Conservation (phyloP, 2,329 filamentous ascomycete genomes). For the Fusarium piperis region DNA sequence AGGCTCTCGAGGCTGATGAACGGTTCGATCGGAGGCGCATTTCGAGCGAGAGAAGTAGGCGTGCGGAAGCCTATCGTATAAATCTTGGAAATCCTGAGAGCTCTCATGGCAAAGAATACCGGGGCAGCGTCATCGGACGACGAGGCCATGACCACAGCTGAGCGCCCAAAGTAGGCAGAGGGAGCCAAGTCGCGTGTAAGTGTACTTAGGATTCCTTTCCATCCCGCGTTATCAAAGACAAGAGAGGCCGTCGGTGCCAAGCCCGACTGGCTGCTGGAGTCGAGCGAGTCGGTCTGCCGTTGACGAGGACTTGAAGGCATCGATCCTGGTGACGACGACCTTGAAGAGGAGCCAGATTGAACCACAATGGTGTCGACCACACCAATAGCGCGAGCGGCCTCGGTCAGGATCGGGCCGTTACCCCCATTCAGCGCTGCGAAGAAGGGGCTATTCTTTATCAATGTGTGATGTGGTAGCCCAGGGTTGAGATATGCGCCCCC, state of each 20-base stretch:
- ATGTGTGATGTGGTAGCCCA: constrained; percentile 68
- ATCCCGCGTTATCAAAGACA: constrained; percentile 83
- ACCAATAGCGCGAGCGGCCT: constrained; percentile 81
- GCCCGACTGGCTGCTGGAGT: constrained; percentile 43
- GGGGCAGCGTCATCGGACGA: constrained; percentile 80
- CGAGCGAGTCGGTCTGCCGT: constrained; percentile 43
- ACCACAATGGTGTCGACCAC: constrained; percentile 85
- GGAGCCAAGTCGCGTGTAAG: constrained; percentile 84
- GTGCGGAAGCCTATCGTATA: constrained; percentile 86
- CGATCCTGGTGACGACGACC: constrained; percentile 58
- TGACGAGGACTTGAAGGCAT: constrained; percentile 59
- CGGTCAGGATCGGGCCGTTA: constrained; percentile 69
- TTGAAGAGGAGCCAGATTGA: constrained; percentile 54
- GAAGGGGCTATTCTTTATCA: constrained; percentile 66
- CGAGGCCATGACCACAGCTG: constrained; percentile 79
- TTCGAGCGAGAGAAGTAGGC: constrained; percentile 67
- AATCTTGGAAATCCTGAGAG: constrained; percentile 79
- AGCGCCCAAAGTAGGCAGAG: constrained; percentile 79
- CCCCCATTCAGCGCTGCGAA: constrained; percentile 62
- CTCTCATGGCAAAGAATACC: constrained; percentile 80
- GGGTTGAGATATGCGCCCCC: constrained; percentile 86
- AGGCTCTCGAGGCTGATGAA: constrained; percentile 78
- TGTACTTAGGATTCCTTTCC: constrained; percentile 86
- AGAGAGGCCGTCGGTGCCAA: constrained; percentile 64
- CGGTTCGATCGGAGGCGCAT: constrained; percentile 76